These are phyloP conservation scores for Candida neerlandica DNA, from an alignment of 1,139 yeast species.

Conservation along the genomic window DNA sequence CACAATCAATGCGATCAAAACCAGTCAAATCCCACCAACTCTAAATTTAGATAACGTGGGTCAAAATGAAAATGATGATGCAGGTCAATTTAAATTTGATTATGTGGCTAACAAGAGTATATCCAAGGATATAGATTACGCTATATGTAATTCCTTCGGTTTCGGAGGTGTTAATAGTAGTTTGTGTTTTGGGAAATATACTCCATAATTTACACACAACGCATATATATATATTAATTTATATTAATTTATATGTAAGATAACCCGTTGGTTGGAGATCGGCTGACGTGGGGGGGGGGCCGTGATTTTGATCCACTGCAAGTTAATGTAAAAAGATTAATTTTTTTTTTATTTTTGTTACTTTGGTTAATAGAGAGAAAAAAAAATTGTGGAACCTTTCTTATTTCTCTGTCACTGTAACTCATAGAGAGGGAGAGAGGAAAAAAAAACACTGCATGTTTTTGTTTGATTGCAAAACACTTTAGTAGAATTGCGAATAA, in stretches of 20 bases:
- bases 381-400: conserved; percentile 9
- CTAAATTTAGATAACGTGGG: conserved; percentile 64
- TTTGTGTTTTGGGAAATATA: conserved; percentile 24
- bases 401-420: neutral
- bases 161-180: conserved; percentile 97
- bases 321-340: neutral
- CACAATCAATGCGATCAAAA: conserved; percentile 65
- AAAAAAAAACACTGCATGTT: no score
- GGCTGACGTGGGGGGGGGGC: neutral
- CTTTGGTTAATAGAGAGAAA: no score
- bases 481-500: no score
- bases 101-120: conserved; percentile 58
- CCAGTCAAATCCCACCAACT: conserved; percentile 74
- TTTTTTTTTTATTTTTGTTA: no score
- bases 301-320: neutral
- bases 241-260: no score
- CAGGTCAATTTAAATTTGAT: conserved; percentile 53
- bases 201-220: neutral
- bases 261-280: neutral
- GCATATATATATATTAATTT: no score
- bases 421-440: neutral
- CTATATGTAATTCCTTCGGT: conserved; percentile 89
- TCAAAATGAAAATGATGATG: conserved; percentile 41
- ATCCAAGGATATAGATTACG: conserved; percentile 49
- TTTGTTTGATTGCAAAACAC: neutral